phyloP scores from a whole-genome alignment of 1,139 yeast species.

The Geotrichum fermentans region DNA sequence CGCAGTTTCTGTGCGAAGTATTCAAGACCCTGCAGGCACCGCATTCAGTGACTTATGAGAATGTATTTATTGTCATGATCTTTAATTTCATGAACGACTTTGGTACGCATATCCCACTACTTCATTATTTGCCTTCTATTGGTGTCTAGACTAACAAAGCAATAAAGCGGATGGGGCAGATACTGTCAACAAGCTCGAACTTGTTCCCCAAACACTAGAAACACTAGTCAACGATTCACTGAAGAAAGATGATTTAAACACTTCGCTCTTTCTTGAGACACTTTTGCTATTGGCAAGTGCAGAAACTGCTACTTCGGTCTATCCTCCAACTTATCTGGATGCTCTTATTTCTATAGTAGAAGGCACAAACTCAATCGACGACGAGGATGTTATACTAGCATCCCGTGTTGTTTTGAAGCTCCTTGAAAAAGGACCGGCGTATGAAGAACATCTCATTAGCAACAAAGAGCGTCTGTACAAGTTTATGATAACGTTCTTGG shows the following conservation, averaged over 20 bases:
- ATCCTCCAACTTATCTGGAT: neutral
- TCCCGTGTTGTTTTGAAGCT: constrained; percentile 2
- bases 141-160: neutral
- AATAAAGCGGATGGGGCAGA: constrained; percentile 1
- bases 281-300: neutral
- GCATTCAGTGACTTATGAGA: neutral
- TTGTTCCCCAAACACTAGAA: neutral
- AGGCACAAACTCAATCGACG: neutral
- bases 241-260: constrained; percentile 2
- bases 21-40: neutral
- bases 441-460: neutral
- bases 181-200: constrained; percentile 2
- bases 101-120: constrained; percentile 8
- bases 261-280: neutral
- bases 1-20: constrained; percentile 11
- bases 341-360: neutral
- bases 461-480: constrained; percentile 12
- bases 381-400: neutral
- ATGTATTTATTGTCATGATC: constrained; percentile 6
- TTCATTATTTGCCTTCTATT: neutral
- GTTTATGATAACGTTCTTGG: constrained; percentile 23
- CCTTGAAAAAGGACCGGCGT: neutral
- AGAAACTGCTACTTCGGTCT: neutral
- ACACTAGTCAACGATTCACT: neutral
- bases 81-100: constrained; percentile 17